Evolutionary conservation across 495 filamentous ascomycete species (phyloP).

Genomic region (Immersiella caudata): DNA sequence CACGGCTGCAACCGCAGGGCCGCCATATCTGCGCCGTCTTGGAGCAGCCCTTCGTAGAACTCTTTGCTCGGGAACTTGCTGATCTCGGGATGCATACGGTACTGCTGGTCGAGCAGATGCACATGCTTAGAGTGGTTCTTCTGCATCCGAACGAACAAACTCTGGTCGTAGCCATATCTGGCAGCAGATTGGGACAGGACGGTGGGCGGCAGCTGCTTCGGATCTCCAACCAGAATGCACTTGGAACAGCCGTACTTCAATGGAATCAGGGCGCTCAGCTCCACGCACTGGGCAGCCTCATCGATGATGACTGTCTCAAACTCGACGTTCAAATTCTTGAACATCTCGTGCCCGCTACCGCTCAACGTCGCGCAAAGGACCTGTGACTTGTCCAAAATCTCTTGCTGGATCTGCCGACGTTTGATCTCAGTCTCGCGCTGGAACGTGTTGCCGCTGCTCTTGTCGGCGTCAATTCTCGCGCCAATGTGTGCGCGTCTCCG

Average conservation of each 20-base stretch:
- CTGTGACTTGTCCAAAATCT: conserved; percentile 85
- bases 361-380: conserved; percentile 95
- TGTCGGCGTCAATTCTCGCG: conserved; percentile 77
- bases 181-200: conserved; percentile 93
- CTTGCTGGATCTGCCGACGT: conserved; percentile 81
- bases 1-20: conserved; percentile 73
- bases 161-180: conserved; percentile 93
- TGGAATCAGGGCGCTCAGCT: conserved; percentile 93
- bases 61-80: conserved; percentile 83
- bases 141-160: conserved; percentile 97
- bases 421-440: conserved; percentile 82
- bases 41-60: conserved; percentile 86
- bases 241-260: conserved; percentile 97
- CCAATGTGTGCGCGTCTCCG: conserved; percentile 73
- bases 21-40: conserved; percentile 84
- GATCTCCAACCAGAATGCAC: conserved; percentile 96
- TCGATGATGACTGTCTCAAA: conserved; percentile 99
- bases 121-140: conserved; percentile 83
- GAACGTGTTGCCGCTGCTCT: conserved; percentile 76
- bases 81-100: conserved; percentile 98
- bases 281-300: conserved; percentile 96
- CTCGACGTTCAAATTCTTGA: conserved; percentile 89
- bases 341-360: conserved; percentile 96
- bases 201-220: conserved; percentile 94
- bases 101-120: conserved; percentile 94